A percentile compares a stretch with the other conserved stretches of the same genome.
These are phyloP conservation scores for Phylloporus rhodoxanthus DNA, from an alignment of 768 basidiomycete genomes.

Conservation along the genomic window DNA sequence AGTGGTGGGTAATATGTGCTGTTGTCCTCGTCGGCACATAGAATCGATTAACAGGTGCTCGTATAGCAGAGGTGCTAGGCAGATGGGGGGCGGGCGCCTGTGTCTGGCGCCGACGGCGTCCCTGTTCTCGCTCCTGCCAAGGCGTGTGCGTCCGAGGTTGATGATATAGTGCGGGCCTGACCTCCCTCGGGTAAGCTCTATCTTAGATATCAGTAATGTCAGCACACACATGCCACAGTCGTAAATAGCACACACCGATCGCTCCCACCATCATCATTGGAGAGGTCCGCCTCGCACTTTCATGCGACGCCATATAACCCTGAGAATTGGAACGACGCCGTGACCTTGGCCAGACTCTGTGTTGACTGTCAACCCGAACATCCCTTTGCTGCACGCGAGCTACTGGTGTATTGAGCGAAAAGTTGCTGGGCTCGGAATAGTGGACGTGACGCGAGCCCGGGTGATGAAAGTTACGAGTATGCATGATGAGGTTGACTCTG, in stretches of 20 bases:
- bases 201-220: conserved; percentile 5
- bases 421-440: not conserved
- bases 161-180: not conserved
- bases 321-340: conserved; percentile 3
- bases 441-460: not conserved
- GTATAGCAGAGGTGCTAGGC: not conserved
- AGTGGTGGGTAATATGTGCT: not conserved
- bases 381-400: conserved; percentile 1
- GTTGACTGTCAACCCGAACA: not conserved
- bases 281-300: not conserved
- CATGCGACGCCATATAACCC: not conserved
- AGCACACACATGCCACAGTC: not conserved
- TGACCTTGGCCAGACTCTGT: not conserved
- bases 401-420: not conserved
- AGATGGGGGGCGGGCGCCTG: not conserved
- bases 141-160: not conserved
- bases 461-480: not conserved
- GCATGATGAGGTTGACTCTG: conserved; percentile 6
- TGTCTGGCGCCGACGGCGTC: not conserved
- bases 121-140: conserved; percentile 2
- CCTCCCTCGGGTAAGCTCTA: not conserved
- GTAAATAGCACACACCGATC: conserved; percentile 7
- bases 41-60: not conserved
- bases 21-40: not conserved
- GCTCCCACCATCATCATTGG: not conserved